Conservation (phyloP, 1,284 basidiomycete genomes). For the Xerocomus alliaceus region DNA sequence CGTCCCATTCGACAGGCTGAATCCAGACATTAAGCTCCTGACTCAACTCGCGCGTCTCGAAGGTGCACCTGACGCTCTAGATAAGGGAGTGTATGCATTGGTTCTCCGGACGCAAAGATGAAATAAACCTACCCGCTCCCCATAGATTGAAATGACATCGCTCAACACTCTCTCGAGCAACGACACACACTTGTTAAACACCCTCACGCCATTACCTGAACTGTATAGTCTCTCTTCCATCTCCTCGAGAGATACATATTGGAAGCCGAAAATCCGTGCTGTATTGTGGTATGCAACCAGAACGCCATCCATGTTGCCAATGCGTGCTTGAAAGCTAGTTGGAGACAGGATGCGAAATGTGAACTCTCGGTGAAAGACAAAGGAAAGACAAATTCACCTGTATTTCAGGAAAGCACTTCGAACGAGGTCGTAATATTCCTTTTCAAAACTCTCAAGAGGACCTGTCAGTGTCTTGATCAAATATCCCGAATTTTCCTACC, state of each 20-base stretch:
- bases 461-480: slow-evolving; percentile 71
- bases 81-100: neutral
- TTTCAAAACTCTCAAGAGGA: slow-evolving; percentile 77
- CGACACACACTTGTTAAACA: slow-evolving; percentile 80
- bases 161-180: slow-evolving; percentile 77
- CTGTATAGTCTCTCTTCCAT: slow-evolving; percentile 85
- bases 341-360: neutral
- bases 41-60: slow-evolving; percentile 57
- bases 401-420: slow-evolving; percentile 96
- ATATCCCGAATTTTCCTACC: slow-evolving; percentile 78
- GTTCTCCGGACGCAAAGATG: neutral
- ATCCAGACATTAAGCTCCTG: slow-evolving; percentile 67
- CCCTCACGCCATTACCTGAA: slow-evolving; percentile 65
- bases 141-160: slow-evolving; percentile 69
- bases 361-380: neutral
- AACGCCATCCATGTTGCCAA: slow-evolving; percentile 97
- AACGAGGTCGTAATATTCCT: slow-evolving; percentile 91
- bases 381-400: slow-evolving; percentile 53
- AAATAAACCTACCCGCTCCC: slow-evolving; percentile 58
- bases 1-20: slow-evolving; percentile 62
- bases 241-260: slow-evolving; percentile 88
- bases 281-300: slow-evolving; percentile 97
- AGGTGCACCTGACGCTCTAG: slow-evolving; percentile 65
- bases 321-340: slow-evolving; percentile 88
- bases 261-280: slow-evolving; percentile 88